Conservation (phyloP, 2,329 filamentous ascomycete species). For the Plenodomus biglobosus region DNA sequence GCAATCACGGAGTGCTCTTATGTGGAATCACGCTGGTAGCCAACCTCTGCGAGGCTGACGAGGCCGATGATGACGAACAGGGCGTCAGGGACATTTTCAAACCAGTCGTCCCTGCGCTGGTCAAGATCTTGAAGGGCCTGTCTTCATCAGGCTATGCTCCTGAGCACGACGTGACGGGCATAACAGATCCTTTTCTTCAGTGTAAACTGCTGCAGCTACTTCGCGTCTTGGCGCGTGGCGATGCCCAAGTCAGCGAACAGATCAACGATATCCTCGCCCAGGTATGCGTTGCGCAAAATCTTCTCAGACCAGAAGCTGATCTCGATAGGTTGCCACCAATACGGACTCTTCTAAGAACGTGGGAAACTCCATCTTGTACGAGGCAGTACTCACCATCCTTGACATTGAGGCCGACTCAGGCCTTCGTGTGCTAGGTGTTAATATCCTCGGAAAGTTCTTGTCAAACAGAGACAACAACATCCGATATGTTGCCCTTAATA, state of each 20-base stretch:
- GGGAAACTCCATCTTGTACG: conserved; percentile 96
- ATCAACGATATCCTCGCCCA: conserved; percentile 98
- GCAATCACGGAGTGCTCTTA: conserved; percentile 92
- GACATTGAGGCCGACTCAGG: conserved; percentile 98
- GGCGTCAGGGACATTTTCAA: conserved; percentile 90
- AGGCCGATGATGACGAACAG: conserved; percentile 86
- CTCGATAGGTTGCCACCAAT: conserved; percentile 77
- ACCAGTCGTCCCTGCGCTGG: conserved; percentile 78
- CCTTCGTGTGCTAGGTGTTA: conserved; percentile 89
- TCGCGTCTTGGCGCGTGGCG: conserved; percentile 81
- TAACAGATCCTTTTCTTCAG: conserved; percentile 96
- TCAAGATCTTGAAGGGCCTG: conserved; percentile 87
- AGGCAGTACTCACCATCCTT: conserved; percentile 93
- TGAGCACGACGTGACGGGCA: conserved; percentile 96
- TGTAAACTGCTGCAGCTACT: conserved; percentile 91
- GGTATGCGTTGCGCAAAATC: conserved; percentile 23
- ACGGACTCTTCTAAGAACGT: conserved; percentile 98
- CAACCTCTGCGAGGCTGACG: conserved; percentile 92
- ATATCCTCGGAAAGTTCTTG: conserved; percentile 96
- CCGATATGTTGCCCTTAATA: conserved; percentile 95
- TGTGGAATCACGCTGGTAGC: conserved; percentile 89
- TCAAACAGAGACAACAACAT: conserved; percentile 99
- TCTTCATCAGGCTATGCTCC: conserved; percentile 96
- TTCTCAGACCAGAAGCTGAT: conserved; percentile 12
- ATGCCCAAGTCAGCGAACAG: conserved; percentile 85